These are phyloP conservation scores for Coemansia sp. DNA, from an alignment of 192 early-diverging fungal genomes.

Conservation along the genomic window DNA sequence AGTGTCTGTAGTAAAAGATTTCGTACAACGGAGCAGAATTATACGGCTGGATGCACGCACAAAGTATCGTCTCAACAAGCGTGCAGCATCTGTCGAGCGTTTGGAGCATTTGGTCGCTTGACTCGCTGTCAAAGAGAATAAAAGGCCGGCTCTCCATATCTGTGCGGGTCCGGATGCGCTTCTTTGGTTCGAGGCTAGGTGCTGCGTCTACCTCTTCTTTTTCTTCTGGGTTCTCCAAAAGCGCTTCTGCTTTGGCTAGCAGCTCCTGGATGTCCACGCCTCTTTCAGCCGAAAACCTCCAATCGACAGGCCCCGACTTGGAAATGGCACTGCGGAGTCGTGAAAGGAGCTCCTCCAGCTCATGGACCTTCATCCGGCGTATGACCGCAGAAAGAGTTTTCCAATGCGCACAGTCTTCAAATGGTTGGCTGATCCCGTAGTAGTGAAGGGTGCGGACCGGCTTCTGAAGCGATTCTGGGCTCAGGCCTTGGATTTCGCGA, in stretches of 20 bases:
- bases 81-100: slow-evolving; percentile 36
- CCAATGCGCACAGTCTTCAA: slow-evolving; percentile 45
- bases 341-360: slow-evolving; percentile 38
- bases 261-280: slow-evolving; percentile 15
- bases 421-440: slow-evolving; percentile 55
- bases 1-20: slow-evolving; percentile 74
- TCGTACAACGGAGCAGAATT: slow-evolving; percentile 68
- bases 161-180: slow-evolving; percentile 43
- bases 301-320: slow-evolving; percentile 12
- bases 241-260: slow-evolving; percentile 12
- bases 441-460: slow-evolving; percentile 68
- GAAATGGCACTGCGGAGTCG: slow-evolving; percentile 10
- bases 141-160: slow-evolving; percentile 50
- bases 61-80: slow-evolving; percentile 30
- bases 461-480: slow-evolving; percentile 48
- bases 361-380: slow-evolving; percentile 39
- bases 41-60: slow-evolving; percentile 57
- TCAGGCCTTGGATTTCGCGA: slow-evolving; percentile 56
- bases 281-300: slow-evolving; percentile 16
- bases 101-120: slow-evolving; percentile 37
- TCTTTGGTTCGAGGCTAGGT: slow-evolving; percentile 10
- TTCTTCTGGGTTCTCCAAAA: slow-evolving; percentile 19
- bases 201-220: not conserved
- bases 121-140: slow-evolving; percentile 40
- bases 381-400: slow-evolving; percentile 41